phyloP scores from a whole-genome alignment of 2,329 filamentous ascomycete genomes.

The Colletotrichum tanaceti region DNA sequence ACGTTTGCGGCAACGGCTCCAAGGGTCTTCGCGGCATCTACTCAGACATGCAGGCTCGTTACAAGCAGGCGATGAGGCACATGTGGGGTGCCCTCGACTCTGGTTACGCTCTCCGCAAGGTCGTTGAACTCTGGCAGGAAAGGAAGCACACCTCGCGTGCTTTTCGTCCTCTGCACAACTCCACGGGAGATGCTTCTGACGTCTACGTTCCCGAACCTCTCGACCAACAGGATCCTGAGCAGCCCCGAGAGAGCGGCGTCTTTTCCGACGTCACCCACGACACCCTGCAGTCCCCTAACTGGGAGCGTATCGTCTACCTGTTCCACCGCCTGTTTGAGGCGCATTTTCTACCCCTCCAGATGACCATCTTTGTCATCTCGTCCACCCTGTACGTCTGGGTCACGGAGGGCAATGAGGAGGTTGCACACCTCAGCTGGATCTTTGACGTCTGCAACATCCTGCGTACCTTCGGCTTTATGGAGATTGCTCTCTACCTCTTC shows the following conservation, averaged over 20 bases:
- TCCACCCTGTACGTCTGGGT: slow-evolving; percentile 70
- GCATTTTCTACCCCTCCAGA: slow-evolving; percentile 77
- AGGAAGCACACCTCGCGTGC: slow-evolving; percentile 66
- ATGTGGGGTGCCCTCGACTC: slow-evolving; percentile 82
- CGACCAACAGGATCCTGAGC: slow-evolving; percentile 53
- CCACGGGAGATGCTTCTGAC: slow-evolving; percentile 59
- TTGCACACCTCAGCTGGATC: slow-evolving; percentile 67
- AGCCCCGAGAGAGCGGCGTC: slow-evolving; percentile 60
- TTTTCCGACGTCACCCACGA: slow-evolving; percentile 67
- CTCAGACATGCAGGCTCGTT: slow-evolving; percentile 72
- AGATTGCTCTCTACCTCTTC: slow-evolving; percentile 71
- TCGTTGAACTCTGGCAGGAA: slow-evolving; percentile 67
- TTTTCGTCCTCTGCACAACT: slow-evolving; percentile 67
- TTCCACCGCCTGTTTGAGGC: slow-evolving; percentile 78
- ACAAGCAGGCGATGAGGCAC: slow-evolving; percentile 78
- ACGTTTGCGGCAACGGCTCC: slow-evolving; percentile 70
- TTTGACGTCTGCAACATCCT: slow-evolving; percentile 70
- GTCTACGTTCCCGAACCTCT: slow-evolving; percentile 61
- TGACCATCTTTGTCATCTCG: slow-evolving; percentile 71
- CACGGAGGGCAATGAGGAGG: slow-evolving; percentile 62
- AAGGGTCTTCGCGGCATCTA: slow-evolving; percentile 65
- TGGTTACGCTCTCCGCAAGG: slow-evolving; percentile 71
- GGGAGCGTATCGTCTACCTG: slow-evolving; percentile 67
- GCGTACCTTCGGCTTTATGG: slow-evolving; percentile 70
- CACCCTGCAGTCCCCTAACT: slow-evolving; percentile 63